A percentile compares a stretch with the other conserved stretches of the same genome.
Conservation (phyloP, 495 filamentous ascomycete genomes). For the Evansstolkia leycettana region DNA sequence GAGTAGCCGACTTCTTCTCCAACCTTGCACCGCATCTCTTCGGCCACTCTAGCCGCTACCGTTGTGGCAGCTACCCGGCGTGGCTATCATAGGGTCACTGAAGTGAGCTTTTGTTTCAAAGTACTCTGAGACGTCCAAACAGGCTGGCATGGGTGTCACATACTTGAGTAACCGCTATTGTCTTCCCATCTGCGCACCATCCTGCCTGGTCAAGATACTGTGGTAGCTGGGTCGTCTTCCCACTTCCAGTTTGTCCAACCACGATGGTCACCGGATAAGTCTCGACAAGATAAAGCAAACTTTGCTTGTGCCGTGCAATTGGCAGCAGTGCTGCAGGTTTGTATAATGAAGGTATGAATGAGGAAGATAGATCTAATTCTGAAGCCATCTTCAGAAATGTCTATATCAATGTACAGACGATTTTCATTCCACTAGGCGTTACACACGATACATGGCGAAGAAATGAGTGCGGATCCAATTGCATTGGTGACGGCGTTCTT, state of each 20-base stretch:
- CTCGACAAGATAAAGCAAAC: conserved; percentile 65
- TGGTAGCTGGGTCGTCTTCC: conserved; percentile 83
- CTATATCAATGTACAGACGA: background rate
- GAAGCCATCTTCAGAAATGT: conserved; percentile 20
- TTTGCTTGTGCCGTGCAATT: conserved; percentile 62
- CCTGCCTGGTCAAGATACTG: conserved; percentile 81
- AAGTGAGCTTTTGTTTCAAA: conserved; percentile 9
- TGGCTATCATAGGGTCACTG: conserved; percentile 48
- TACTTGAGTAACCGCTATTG: conserved; percentile 88
- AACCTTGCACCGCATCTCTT: conserved; percentile 82
- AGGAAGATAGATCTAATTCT: conserved; percentile 44
- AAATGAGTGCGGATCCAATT: background rate
- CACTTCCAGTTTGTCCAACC: conserved; percentile 81
- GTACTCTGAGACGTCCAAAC: background rate
- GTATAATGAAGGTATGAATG: conserved; percentile 65
- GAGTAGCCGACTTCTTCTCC: conserved; percentile 96
- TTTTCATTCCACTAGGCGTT: background rate
- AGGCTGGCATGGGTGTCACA: conserved; percentile 9
- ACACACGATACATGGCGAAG: conserved; percentile 6
- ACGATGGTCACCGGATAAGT: conserved; percentile 72
- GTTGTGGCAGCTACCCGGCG: conserved; percentile 87
- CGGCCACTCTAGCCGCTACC: conserved; percentile 80
- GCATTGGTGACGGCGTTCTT: conserved; percentile 5
- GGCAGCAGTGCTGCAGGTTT: conserved; percentile 66
- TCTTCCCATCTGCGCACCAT: conserved; percentile 74